Evolutionary conservation across 305 asterid species (phyloP).

Genomic region (Caryopteris hybrid): DNA sequence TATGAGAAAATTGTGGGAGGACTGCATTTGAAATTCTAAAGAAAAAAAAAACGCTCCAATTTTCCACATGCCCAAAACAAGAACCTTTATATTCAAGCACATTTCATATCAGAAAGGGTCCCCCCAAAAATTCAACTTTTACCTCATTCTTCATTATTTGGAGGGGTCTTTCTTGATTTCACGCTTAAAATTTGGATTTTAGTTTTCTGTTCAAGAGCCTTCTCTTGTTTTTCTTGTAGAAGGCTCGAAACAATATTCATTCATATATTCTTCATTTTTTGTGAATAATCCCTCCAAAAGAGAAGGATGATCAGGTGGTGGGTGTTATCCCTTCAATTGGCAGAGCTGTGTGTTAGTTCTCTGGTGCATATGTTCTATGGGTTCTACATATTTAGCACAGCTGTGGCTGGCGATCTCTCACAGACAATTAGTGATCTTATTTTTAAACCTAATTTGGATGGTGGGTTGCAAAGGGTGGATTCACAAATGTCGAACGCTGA

Average conservation of each 20-base stretch:
- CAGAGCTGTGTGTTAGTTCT: conserved; percentile 66
- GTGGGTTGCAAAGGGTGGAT: conserved; percentile 38
- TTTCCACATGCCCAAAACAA: conserved; percentile 13
- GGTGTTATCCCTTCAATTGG: conserved; percentile 57
- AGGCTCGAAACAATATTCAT: conserved; percentile 44
- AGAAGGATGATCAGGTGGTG: conserved; percentile 70
- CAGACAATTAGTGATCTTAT: conserved; percentile 58
- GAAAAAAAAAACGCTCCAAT: neutral
- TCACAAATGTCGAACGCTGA: conserved; percentile 28
- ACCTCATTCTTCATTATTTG: neutral
- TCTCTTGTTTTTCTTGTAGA: conserved; percentile 49
- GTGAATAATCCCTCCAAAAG: neutral
- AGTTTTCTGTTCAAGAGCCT: conserved; percentile 34
- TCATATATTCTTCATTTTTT: neutral
- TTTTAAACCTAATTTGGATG: conserved; percentile 61
- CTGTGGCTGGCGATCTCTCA: conserved; percentile 82
- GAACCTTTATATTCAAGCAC: conserved; percentile 4
- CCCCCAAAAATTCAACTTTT: neutral
- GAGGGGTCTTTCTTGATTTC: conserved; percentile 24
- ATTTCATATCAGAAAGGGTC: conserved; percentile 11
- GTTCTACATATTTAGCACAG: conserved; percentile 85
- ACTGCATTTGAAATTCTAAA: conserved; percentile 11
- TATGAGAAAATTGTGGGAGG: conserved; percentile 46
- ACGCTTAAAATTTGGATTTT: conserved; percentile 15
- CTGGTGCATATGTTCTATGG: conserved; percentile 83